These are phyloP conservation scores for Emericellopsis terricola DNA, from an alignment of 495 filamentous ascomycete genomes.

Conservation along the genomic window DNA sequence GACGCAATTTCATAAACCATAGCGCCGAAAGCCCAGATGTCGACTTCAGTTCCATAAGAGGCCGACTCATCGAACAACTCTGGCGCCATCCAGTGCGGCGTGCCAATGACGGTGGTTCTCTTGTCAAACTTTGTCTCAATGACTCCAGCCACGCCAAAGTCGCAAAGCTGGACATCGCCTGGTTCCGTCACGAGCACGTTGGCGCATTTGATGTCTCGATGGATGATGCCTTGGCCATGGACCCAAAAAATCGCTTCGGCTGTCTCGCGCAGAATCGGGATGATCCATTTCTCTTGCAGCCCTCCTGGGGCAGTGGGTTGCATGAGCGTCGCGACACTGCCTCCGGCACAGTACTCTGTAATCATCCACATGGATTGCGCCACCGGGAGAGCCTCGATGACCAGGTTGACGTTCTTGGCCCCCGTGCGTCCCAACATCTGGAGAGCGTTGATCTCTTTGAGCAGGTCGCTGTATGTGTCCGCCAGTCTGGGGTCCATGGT, in stretches of 20 bases:
- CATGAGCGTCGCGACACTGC: conserved; percentile 78
- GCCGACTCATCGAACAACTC: conserved; percentile 49
- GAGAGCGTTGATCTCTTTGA: conserved; percentile 77
- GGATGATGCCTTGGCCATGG: conserved; percentile 83
- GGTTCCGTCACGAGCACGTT: conserved; percentile 84
- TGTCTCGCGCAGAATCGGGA: conserved; percentile 74
- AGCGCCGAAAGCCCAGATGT: conserved; percentile 91
- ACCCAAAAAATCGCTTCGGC: conserved; percentile 70
- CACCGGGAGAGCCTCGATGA: conserved; percentile 73
- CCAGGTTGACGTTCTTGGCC: conserved; percentile 78
- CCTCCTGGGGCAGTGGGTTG: conserved; percentile 46
- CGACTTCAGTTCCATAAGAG: conserved; percentile 52
- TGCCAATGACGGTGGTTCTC: conserved; percentile 82
- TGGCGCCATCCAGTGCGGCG: conserved; percentile 93
- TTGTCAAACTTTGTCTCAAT: conserved; percentile 73
- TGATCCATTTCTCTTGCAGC: conserved; percentile 78
- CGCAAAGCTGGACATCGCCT: conserved; percentile 76
- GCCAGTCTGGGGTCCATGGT: conserved; percentile 54
- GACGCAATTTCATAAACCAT: conserved; percentile 85
- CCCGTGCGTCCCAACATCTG: conserved; percentile 67
- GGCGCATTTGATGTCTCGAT: conserved; percentile 90
- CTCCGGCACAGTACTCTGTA: conserved; percentile 87
- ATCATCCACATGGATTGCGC: conserved; percentile 88
- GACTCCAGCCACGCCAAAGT: conserved; percentile 86
- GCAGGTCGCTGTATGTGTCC: conserved; percentile 65